Evolutionary conservation across 2,329 filamentous ascomycete genomes (phyloP), one percentile per base, ranked within the genome.

Genomic region (Trichoderma asperellum): DNA sequence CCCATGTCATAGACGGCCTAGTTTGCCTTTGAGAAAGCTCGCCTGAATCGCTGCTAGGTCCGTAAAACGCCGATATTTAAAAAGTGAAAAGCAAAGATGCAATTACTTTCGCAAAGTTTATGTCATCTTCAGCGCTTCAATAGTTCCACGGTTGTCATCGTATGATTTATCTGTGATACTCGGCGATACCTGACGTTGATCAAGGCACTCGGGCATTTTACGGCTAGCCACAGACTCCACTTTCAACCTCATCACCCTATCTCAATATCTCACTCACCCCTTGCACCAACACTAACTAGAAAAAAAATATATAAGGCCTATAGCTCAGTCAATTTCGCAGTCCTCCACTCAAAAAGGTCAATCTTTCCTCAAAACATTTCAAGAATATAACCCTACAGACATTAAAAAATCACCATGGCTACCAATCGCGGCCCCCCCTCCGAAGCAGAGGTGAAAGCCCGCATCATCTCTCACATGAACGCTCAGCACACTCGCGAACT

Each of bases 401-500:
- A 16, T 0, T 7, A 16, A 40, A 18, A 43, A 24, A 24, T 0
- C 47, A 49, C 24, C 35, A 69, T 52, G 62, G 62, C 63, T 14
- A 56, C 63, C 18, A 52, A 49, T 24, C 37, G 57, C 2, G 43
- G 52, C 4, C 55, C 52, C 16, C 58, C 69, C 69, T 67, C 73
- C n/a, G 77, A 79, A 27, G 74, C 74, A 59, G 75, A 74, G 43
- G 73, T 76, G 69, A 79, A 77, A 58, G 73, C 74, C 49, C 79
- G 81, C 73, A 82, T 83, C 78, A 87, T 95, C 76, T 84, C 84
- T 40, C 94, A 97, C 83, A 96, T 97, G 92, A 97, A 97, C 82
- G 83, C 83, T 55, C 91, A 95, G 79, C 95, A 97, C 81, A 83
- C 85, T 63, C 86, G 88, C 74, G 92, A 93, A 69, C 88, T 97